Percentiles rank a stretch among this genome's conserved stretches.
phyloP scores from a whole-genome alignment of 1,139 yeast genomes.

The Kodamaea sp. region DNA sequence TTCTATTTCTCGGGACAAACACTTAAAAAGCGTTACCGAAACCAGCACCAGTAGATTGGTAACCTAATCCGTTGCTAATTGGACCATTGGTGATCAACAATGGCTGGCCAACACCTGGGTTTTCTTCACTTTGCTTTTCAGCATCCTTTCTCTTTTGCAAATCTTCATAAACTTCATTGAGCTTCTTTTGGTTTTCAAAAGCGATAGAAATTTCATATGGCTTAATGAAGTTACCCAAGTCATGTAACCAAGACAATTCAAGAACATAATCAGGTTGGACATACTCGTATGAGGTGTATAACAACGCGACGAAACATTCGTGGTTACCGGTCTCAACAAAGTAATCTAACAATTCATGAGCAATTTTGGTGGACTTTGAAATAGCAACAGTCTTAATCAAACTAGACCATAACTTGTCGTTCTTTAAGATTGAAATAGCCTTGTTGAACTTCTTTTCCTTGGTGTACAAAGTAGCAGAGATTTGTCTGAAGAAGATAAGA shows the following conservation, averaged over 20 bases:
- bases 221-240: conserved; percentile 74
- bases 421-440: conserved; percentile 84
- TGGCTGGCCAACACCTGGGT: conserved; percentile 47
- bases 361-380: conserved; percentile 76
- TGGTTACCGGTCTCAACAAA: conserved; percentile 97
- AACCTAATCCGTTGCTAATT: conserved; percentile 43
- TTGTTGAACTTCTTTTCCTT: conserved; percentile 92
- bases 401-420: conserved; percentile 93
- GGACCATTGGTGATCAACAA: conserved; percentile 70
- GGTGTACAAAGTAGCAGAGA: conserved; percentile 90
- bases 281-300: conserved; percentile 82
- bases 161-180: conserved; percentile 69
- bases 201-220: conserved; percentile 86
- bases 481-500: conserved; percentile 88
- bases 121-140: conserved; percentile 53
- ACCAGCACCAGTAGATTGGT: conserved; percentile 67
- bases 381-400: conserved; percentile 91
- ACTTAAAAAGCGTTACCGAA: conserved; percentile 61
- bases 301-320: conserved; percentile 90
- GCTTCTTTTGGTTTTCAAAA: conserved; percentile 71
- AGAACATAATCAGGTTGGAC: conserved; percentile 80
- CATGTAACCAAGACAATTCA: conserved; percentile 90
- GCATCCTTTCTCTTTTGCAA: conserved; percentile 68
- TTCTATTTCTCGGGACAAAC: no score
- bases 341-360: conserved; percentile 85